Evolutionary conservation across 2,329 filamentous ascomycete species (phyloP).

Genomic region (Scolecobasidium constrictum): DNA sequence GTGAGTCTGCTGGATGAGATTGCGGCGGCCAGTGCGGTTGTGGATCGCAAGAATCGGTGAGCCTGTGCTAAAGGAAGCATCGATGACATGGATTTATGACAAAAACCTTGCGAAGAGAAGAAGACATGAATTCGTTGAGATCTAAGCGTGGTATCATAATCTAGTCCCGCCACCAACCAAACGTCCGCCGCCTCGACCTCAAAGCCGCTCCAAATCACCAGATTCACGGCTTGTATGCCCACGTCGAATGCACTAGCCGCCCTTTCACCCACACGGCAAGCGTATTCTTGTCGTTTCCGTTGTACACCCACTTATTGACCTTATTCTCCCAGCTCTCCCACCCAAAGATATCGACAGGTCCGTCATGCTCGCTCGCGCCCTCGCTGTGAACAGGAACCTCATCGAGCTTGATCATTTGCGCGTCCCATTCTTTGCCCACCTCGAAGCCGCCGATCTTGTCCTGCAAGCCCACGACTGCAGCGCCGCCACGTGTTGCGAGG

Average conservation of each 20-base stretch:
- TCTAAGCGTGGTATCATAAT: no score
- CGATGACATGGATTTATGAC: no score
- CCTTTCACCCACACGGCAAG: slow-evolving; percentile 83
- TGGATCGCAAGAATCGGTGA: slow-evolving; percentile 12
- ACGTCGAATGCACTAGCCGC: slow-evolving; percentile 57
- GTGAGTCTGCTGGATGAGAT: slow-evolving; percentile 82
- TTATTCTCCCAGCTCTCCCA: slow-evolving; percentile 82
- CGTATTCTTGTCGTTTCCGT: slow-evolving; percentile 87
- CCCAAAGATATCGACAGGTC: slow-evolving; percentile 79
- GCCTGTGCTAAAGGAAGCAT: no score
- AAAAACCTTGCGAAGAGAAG: no score
- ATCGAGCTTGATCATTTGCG: slow-evolving; percentile 64
- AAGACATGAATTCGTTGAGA: no score
- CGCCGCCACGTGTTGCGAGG: slow-evolving; percentile 80
- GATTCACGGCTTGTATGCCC: slow-evolving; percentile 10
- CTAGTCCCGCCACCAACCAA: no score
- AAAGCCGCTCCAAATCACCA: no score
- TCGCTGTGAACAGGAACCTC: slow-evolving; percentile 19
- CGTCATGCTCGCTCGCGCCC: slow-evolving; percentile 26
- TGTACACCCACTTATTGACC: slow-evolving; percentile 90
- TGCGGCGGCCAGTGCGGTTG: slow-evolving; percentile 29
- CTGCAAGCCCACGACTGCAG: slow-evolving; percentile 64
- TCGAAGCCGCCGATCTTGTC: slow-evolving; percentile 70
- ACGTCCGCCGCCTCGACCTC: no score
- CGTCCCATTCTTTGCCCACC: slow-evolving; percentile 82